Conservation (phyloP, 768 basidiomycete species). For the Psilocybe tampanensis region DNA sequence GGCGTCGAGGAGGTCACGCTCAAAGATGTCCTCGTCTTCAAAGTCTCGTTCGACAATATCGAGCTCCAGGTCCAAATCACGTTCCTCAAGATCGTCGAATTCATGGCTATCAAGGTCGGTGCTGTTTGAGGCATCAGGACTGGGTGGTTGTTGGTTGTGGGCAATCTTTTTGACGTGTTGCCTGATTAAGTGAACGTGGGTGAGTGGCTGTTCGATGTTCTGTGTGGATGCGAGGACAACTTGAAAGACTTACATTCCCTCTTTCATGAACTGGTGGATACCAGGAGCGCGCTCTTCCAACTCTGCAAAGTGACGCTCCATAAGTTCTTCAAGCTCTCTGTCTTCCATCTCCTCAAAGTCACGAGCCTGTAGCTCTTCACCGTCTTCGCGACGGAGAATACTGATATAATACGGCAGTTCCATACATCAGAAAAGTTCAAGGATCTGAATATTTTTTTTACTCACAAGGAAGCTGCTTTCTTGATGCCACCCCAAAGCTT, state of each 20-base stretch:
- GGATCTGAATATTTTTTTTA: neutral
- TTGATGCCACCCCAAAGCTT: conserved; percentile 10
- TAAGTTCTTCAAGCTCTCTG: conserved; percentile 12
- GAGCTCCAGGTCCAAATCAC: neutral
- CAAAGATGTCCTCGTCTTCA: conserved; percentile 1
- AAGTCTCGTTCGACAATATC: conserved; percentile 5
- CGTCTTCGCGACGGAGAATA: conserved; percentile 4
- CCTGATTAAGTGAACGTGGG: neutral
- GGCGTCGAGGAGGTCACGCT: conserved; percentile 5
- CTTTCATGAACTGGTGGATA: conserved; percentile 6
- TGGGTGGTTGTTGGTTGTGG: neutral
- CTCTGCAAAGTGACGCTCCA: conserved; percentile 11
- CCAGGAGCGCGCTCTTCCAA: conserved; percentile 9
- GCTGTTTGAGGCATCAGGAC: neutral
- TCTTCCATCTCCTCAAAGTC: conserved; percentile 8
- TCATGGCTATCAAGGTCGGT: neutral
- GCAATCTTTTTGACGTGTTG: neutral
- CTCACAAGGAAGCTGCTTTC: conserved; percentile 8
- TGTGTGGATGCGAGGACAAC: neutral
- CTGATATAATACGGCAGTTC: neutral
- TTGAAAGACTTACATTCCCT: conserved; percentile 2
- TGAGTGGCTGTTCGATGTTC: neutral
- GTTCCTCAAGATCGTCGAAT: conserved; percentile 1
- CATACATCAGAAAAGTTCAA: neutral
- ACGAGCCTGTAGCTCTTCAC: conserved; percentile 10